A percentile compares a stretch with the other conserved stretches of the same genome.
Evolutionary conservation across 2,329 filamentous ascomycete genomes (phyloP).

Genomic region (Trichoderma citrinoviride): DNA sequence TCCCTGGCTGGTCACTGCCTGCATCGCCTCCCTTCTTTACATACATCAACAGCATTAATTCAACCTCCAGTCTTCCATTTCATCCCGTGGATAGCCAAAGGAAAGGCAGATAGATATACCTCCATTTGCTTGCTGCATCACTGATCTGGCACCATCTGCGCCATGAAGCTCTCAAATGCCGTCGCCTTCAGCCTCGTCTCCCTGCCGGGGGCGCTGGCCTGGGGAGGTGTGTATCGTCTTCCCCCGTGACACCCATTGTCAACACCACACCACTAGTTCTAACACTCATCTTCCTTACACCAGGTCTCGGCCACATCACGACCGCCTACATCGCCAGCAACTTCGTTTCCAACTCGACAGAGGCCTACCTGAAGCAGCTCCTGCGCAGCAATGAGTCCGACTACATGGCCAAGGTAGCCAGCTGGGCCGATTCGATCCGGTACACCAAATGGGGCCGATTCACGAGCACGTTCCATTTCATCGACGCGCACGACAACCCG

Average conservation of each 20-base stretch:
- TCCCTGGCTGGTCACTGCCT: not conserved
- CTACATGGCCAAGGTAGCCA: conserved; percentile 62
- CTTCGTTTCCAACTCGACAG: conserved; percentile 57
- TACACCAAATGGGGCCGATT: conserved; percentile 63
- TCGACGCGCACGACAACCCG: conserved; percentile 64
- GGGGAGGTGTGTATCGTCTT: conserved; percentile 41
- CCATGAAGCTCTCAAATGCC: conserved; percentile 36
- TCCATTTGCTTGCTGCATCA: not conserved
- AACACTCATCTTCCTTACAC: not conserved
- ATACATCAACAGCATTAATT: not conserved
- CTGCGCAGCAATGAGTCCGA: conserved; percentile 53
- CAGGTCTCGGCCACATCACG: conserved; percentile 63
- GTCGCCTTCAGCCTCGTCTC: conserved; percentile 35
- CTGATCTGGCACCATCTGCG: not conserved
- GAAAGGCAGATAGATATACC: not conserved
- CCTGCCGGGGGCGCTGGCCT: conserved; percentile 38
- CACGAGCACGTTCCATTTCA: conserved; percentile 64
- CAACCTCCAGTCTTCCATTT: not conserved
- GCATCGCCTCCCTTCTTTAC: not conserved
- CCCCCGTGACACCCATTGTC: not conserved
- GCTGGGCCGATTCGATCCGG: conserved; percentile 65
- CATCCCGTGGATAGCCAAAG: not conserved
- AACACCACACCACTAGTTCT: not conserved
- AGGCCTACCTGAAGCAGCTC: conserved; percentile 55
- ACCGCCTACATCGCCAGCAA: conserved; percentile 61